These are phyloP conservation scores for Neurospora sp. DNA, from an alignment of 495 filamentous ascomycete genomes.

Conservation along the genomic window DNA sequence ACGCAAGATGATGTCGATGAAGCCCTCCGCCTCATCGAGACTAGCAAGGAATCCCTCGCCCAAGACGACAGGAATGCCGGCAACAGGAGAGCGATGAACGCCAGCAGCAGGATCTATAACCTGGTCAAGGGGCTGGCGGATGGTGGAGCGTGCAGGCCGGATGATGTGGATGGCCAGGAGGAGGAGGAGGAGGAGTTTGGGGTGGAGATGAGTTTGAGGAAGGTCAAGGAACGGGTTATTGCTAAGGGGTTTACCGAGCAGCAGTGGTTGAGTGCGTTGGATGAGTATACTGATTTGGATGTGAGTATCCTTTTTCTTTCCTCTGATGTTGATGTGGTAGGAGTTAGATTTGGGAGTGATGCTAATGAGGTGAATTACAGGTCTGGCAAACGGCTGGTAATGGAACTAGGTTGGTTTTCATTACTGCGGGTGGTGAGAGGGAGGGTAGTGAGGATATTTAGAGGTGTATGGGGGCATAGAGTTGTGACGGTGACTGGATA, in stretches of 20 bases:
- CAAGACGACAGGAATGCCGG: constrained; percentile 48
- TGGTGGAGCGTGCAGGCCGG: constrained; percentile 57
- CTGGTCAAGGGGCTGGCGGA: constrained; percentile 78
- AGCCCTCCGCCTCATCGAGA: constrained; percentile 79
- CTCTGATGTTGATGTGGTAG: too few relatives aligned
- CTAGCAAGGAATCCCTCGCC: constrained; percentile 79
- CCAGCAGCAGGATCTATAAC: constrained; percentile 86
- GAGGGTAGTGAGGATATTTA: constrained; percentile 21
- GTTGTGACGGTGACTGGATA: background rate
- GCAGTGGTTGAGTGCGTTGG: constrained; percentile 73
- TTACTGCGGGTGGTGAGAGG: constrained; percentile 32
- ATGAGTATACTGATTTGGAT: constrained; percentile 79
- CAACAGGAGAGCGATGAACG: constrained; percentile 58
- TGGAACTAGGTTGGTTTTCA: constrained; percentile 76
- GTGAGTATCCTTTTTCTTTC: constrained; percentile 46
- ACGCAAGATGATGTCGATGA: constrained; percentile 92
- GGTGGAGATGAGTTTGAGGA: constrained; percentile 74
- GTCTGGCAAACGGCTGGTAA: constrained; percentile 92
- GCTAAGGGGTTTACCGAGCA: constrained; percentile 95
- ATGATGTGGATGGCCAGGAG: constrained; percentile 58
- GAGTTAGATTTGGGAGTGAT: background rate
- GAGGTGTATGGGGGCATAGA: too few relatives aligned
- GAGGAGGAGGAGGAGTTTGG: constrained; percentile 27
- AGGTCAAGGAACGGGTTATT: constrained; percentile 79
- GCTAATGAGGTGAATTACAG: constrained; percentile 31